Evolutionary conservation across 1,284 basidiomycete species (phyloP), one percentile per base, ranked within the genome.

Genomic region (Ustilago esculenta): DNA sequence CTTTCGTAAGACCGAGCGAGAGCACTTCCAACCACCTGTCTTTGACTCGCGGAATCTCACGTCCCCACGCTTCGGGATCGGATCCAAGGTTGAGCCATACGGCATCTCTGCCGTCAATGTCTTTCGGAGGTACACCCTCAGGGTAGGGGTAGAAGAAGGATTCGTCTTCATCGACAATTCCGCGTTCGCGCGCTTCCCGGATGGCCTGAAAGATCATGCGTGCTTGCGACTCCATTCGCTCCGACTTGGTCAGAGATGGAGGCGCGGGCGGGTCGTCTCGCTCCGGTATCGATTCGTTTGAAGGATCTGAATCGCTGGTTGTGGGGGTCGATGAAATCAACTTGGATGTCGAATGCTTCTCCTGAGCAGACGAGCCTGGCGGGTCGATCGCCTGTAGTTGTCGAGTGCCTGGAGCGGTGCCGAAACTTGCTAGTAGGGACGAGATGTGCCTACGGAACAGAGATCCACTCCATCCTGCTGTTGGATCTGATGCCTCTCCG

Each of bases 71-170:
- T 18, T 67, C 58, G 0, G 69, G 69, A 21, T 67, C 59, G 4
- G 63, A 33, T 8, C 69, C 69, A 5, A 72, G 40, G n/a, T 67
- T 54, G 34, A 72, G 46, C 63, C 64, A 72, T 11, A 67, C 48
- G 2, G 39, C 34, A 20, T 67, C 64, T 14, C 45, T 47, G 0
- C 54, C 68, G 0, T 66, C 45, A 1, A 46, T 7, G 21, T 57
- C 53, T 11, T 54, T 47, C 15, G 68, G 68, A 1, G 68, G 54
- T 2, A 59, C 58, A n/a, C 63, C 58, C 24, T 66, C 63, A 1
- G 61, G 63, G 21, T 60, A 66, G 1, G 63, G 63, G 43, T 66
- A 52, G 58, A 71, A 66, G 68, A 71, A 71, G 11, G 68, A 61
- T 35, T 71, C 68, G 36, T 71, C 63, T 17, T 71, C 58, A 30